A percentile compares a stretch with the other conserved stretches of the same genome.
Conservation (phyloP, 2,329 filamentous ascomycete genomes). For the Colletotrichum sp. region DNA sequence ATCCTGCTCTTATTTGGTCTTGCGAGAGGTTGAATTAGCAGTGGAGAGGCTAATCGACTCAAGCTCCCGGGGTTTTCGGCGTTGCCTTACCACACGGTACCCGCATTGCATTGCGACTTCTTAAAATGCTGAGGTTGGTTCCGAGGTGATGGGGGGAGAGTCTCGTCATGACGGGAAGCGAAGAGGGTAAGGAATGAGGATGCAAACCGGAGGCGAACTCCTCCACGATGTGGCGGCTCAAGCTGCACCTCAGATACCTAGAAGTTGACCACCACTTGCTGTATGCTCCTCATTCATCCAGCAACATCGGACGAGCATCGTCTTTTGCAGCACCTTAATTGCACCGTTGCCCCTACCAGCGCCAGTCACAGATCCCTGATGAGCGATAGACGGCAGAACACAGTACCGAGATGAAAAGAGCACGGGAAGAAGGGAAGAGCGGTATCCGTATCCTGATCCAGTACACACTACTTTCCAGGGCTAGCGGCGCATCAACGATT, state of each 20-base stretch:
- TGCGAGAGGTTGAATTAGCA: neutral
- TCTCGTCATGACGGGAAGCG: neutral
- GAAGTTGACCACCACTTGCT: neutral
- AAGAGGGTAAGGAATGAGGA: neutral
- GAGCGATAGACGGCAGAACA: neutral
- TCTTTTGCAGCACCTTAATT: neutral
- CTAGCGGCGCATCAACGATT: neutral
- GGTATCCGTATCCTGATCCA: neutral
- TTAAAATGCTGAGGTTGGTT: neutral
- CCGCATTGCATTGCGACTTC: neutral
- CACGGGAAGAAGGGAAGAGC: neutral
- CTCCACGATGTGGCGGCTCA: neutral
- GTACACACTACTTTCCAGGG: neutral
- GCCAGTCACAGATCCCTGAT: neutral
- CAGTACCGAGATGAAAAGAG: neutral
- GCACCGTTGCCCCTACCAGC: neutral
- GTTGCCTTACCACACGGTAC: neutral
- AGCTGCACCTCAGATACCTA: neutral
- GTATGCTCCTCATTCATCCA: neutral
- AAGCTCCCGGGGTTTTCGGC: neutral
- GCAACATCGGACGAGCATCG: conserved; percentile 1
- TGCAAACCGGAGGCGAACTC: neutral
- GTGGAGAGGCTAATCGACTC: neutral
- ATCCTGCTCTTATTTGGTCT: neutral
- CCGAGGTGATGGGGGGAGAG: neutral